Conservation (phyloP, 2,329 filamentous ascomycete genomes). For the Nigrospora osmanthi region DNA sequence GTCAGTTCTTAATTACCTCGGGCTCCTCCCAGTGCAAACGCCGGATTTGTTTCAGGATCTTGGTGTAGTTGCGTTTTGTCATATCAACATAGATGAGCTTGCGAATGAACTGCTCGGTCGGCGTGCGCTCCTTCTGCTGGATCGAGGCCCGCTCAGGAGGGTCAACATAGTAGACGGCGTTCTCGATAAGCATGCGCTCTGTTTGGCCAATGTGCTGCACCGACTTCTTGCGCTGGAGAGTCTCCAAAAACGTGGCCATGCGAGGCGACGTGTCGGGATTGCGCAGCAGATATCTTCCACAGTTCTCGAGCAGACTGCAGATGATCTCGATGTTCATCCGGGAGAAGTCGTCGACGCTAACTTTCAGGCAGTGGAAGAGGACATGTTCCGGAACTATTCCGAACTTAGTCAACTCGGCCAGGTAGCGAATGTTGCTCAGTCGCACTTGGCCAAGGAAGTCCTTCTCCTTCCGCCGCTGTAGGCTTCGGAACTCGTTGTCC, state of each 20-base stretch:
- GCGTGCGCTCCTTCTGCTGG: conserved; percentile 91
- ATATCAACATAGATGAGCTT: conserved; percentile 91
- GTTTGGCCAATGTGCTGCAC: conserved; percentile 93
- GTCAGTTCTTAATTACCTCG: conserved; percentile 45
- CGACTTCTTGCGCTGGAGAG: conserved; percentile 88
- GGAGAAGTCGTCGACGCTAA: conserved; percentile 95
- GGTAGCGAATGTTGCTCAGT: conserved; percentile 91
- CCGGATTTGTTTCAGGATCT: conserved; percentile 87
- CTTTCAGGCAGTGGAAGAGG: conserved; percentile 96
- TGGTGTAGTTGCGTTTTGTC: conserved; percentile 89
- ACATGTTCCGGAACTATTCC: conserved; percentile 97
- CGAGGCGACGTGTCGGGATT: conserved; percentile 88
- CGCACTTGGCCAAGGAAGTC: conserved; percentile 94
- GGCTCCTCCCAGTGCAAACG: conserved; percentile 96
- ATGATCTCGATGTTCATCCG: conserved; percentile 99
- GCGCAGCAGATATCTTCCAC: conserved; percentile 85
- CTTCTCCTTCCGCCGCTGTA: conserved; percentile 95
- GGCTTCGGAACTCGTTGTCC: conserved; percentile 91
- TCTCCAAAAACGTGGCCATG: conserved; percentile 92
- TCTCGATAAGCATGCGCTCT: conserved; percentile 97
- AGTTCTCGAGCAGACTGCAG: conserved; percentile 91
- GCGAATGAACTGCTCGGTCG: conserved; percentile 85
- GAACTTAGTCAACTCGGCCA: conserved; percentile 96
- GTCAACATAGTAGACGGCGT: conserved; percentile 96
- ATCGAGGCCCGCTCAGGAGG: conserved; percentile 90